Evolutionary conservation across 768 basidiomycete species (phyloP).

Genomic region (Collybiopsis confluens): DNA sequence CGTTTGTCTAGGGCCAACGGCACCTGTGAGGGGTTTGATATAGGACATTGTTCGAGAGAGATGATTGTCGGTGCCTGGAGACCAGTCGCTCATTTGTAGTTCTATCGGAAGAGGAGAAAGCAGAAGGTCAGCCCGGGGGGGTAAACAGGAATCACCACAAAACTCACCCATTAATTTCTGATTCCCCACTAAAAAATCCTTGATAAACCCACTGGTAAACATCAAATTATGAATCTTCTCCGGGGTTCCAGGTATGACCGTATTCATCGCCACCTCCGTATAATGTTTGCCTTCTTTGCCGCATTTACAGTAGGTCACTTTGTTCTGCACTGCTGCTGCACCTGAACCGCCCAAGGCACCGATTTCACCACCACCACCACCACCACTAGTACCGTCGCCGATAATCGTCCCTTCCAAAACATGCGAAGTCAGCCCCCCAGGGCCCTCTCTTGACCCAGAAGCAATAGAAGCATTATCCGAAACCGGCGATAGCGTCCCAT

Average conservation of each 20-base stretch:
- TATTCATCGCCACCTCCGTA: conserved; percentile 70
- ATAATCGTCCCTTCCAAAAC: conserved; percentile 18
- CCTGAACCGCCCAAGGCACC: conserved; percentile 7
- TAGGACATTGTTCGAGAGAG: conserved; percentile 91
- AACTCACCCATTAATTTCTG: conserved; percentile 83
- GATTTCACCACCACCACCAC: conserved; percentile 9
- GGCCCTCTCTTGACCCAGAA: conserved; percentile 32
- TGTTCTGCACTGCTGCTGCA: conserved; percentile 27
- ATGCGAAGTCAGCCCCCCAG: conserved; percentile 12
- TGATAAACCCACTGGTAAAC: conserved; percentile 93
- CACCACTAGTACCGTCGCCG: conserved; percentile 7
- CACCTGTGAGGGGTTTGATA: conserved; percentile 86
- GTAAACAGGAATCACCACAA: background rate
- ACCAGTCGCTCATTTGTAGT: conserved; percentile 95
- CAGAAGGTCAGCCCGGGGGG: background rate
- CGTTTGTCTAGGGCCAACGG: conserved; percentile 90
- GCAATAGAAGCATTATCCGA: conserved; percentile 25
- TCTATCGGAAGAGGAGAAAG: conserved; percentile 44
- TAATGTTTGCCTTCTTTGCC: conserved; percentile 67
- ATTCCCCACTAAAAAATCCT: conserved; percentile 86
- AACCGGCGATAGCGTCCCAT: background rate
- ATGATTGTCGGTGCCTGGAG: conserved; percentile 56
- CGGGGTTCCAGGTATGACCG: conserved; percentile 81
- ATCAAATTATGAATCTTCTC: conserved; percentile 95
- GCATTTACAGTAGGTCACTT: conserved; percentile 72